Evolutionary conservation across 805 yeast genomes (phyloP).

Genomic region (Citeromyces matritensis): DNA sequence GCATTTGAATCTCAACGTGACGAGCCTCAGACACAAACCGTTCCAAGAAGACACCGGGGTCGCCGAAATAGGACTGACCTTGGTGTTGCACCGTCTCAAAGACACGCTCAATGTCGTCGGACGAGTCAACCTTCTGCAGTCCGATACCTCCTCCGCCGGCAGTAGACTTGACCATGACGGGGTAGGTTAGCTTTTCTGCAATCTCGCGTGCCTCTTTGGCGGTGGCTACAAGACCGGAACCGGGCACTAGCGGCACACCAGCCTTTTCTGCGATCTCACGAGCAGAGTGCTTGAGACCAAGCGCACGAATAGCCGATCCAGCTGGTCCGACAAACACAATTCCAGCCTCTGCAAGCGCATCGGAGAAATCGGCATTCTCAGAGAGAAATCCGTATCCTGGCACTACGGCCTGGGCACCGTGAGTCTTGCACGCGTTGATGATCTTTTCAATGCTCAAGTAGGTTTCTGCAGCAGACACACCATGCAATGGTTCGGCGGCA

Average conservation of each 20-base stretch:
- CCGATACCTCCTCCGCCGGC: conserved; percentile 99
- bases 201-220: conserved; percentile 62
- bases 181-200: conserved; percentile 69
- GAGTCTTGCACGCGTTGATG: conserved; percentile 66
- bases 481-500: conserved; percentile 63
- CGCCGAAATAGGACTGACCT: conserved; percentile 87
- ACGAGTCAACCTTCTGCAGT: conserved; percentile 79
- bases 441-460: conserved; percentile 79
- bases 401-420: conserved; percentile 87
- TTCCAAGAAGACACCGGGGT: conserved; percentile 89
- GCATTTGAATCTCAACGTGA: conserved; percentile 92
- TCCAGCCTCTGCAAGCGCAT: conserved; percentile 69
- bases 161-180: conserved; percentile 92
- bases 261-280: conserved; percentile 85
- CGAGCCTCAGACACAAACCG: conserved; percentile 90
- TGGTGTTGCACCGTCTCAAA: conserved; percentile 89
- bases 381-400: conserved; percentile 97
- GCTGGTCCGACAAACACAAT: conserved; percentile 94
- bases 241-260: conserved; percentile 96
- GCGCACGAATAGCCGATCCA: conserved; percentile 79
- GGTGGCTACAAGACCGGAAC: conserved; percentile 66
- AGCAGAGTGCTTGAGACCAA: conserved; percentile 94
- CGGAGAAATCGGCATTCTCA: conserved; percentile 93
- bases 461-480: conserved; percentile 80
- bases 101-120: conserved; percentile 66